Evolutionary conservation across 495 filamentous ascomycete species (phyloP).

Genomic region (Talaromyces thailandensis): DNA sequence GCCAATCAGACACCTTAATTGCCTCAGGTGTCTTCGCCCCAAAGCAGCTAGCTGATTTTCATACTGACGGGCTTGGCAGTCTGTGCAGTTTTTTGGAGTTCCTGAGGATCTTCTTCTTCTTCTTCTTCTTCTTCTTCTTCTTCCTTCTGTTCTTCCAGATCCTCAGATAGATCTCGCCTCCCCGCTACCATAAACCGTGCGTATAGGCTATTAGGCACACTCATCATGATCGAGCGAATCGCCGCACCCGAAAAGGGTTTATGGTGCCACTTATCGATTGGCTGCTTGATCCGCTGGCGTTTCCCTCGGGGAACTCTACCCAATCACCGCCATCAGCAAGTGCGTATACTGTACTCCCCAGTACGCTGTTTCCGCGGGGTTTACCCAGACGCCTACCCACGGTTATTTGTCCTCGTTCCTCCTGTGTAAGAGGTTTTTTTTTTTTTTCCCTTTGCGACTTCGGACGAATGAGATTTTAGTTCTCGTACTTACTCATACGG

Average conservation of each 20-base stretch:
- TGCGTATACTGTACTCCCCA: too few species aligned
- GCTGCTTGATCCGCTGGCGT: background rate
- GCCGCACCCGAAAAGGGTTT: background rate
- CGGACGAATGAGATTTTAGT: background rate
- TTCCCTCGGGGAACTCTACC: conserved; percentile 1
- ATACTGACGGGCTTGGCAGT: too few species aligned
- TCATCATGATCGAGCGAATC: background rate
- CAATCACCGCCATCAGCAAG: background rate
- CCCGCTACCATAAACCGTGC: background rate
- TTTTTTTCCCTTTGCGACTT: background rate
- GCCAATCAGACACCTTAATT: background rate
- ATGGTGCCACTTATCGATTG: background rate
- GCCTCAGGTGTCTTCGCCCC: background rate
- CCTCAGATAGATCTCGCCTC: background rate
- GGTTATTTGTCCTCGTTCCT: background rate
- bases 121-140: background rate
- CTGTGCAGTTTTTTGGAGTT: background rate
- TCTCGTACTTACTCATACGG: too few species aligned
- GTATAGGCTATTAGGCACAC: too few species aligned
- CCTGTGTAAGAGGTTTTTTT: background rate
- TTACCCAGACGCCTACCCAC: background rate
- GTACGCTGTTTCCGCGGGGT: background rate
- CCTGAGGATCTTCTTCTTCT: background rate
- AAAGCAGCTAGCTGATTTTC: too few species aligned
- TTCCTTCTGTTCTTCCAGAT: background rate